Evolutionary conservation across 208 protist species (phyloP), one percentile per base, ranked within the genome.

Genomic region (Wallacemonas rigidus): DNA sequence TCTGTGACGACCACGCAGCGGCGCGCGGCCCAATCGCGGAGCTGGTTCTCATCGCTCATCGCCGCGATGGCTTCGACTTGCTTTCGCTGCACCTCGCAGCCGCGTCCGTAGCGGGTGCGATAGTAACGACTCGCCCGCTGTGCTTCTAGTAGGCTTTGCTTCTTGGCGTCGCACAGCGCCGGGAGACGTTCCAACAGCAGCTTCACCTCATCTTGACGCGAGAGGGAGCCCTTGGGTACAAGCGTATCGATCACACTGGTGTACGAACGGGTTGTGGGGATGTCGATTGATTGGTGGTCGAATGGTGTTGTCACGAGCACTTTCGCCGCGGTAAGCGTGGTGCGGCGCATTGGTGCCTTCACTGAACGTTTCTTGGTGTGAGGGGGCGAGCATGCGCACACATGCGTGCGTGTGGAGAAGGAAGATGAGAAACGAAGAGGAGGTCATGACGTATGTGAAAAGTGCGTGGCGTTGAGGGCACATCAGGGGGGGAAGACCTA

Each of bases 61-160:
- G 3, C 3, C 11, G n/a, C 6, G 3, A 77, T 17, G 14, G 2
- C 51, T 47, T 63, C 36, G 2, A 69, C 71, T n/a, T 91, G 85
- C 35, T 56, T 62, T 9, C 76, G 54, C 58, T 85, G 87, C 50
- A 71, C 71, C 63, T 91, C 81, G 1, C 76, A 12, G 5, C 86
- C 86, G 41, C 87, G 74, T 9, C 76, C 79, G 56, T 89, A 87
- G 41, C 89, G 86, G 17, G 73, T 84, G 35, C 89, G 75, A 71
- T 94, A 94, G 68, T 94, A 94, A 6, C 74, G 77, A 45, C 79
- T 82, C 2, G 87, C 83, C 8, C 80, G 77, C 61, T 85, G 74
- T 1, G 86, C 80, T 2, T 82, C 67, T 12, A 91, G 73, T 26
- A 86, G 69, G 3, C 76, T 73, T 48, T 82, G 67, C 69, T 90